Base-by-base conservation (phyloP, 306 rosid genomes). In the Hylodesmum podocarpum region DNA sequence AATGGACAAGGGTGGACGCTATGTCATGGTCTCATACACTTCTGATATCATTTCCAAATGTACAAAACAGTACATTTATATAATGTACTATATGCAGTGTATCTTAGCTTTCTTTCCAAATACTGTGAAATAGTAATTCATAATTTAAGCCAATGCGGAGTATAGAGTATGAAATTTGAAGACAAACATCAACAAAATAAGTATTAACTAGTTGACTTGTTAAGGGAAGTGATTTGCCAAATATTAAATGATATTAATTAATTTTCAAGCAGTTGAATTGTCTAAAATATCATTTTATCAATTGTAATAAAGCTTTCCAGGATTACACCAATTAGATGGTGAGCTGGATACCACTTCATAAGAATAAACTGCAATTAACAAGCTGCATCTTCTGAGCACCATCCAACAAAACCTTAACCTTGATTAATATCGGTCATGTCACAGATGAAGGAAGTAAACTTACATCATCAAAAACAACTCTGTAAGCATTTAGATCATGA, bases 401-500 rank as follows among this genome's bases (percentile, higher is more conserved):
- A 68, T 28, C 66, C 41, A 8, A 40, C 66, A 31, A 72, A 8
- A 63, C 21, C 63, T 15, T 65, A 49, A 13, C 34, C 59, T 43
- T 19, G 36, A 54, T 75, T 14, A 72, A 80, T 55, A 36, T 11
- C 37, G 33, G 58, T 73, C 12, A 11, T 22, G 34, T 65, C 43
- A 57, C 72, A 81, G 77, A 53, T 28, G 53, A 80, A 76, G 29
- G 43, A 70, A 77, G 66, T 78, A 68, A 74, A 79, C 95, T 82
- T 82, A 95, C 98, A 77, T 86, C 96, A 82, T 95, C 98, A 80
- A 89, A 92, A 66, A 92, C 89, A 71, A 95, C 80, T 87, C 98
- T 84, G 86, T 95, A 95, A 55, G 98, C 96, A 73, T 95, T 92
- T 73, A 95, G 88, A 89, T 95, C 98, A 40, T 95, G 98, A 82